Percentiles rank a stretch among this genome's conserved stretches.
Conservation (phyloP, 768 basidiomycete species). For the Dacryopinax primogenitus region DNA sequence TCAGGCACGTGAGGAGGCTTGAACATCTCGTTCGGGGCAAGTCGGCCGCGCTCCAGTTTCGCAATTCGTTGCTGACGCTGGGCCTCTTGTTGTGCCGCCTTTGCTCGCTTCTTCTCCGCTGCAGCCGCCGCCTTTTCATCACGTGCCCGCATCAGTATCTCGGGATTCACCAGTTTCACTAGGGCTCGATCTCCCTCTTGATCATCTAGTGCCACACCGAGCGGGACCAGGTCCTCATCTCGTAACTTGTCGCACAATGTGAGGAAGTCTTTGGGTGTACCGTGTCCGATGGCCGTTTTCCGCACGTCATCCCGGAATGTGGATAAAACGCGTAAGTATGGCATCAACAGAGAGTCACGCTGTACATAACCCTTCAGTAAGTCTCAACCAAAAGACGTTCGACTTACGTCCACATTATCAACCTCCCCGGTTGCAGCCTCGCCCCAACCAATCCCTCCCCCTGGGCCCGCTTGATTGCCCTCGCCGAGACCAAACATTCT, state of each 20-base stretch:
- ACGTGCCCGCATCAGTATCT: constrained; percentile 64
- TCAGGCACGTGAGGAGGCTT: constrained; percentile 63
- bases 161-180: constrained; percentile 78
- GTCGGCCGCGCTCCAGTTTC: constrained; percentile 74
- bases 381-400: background rate
- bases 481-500: constrained; percentile 37
- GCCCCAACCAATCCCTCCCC: constrained; percentile 73
- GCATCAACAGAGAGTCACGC: constrained; percentile 78
- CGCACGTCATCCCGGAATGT: constrained; percentile 87
- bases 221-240: constrained; percentile 77
- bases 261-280: constrained; percentile 65
- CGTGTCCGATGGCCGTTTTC: constrained; percentile 53
- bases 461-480: constrained; percentile 49
- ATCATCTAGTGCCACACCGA: constrained; percentile 93
- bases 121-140: constrained; percentile 73
- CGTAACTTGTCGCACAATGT: constrained; percentile 79
- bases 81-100: constrained; percentile 53
- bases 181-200: constrained; percentile 95
- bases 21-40: constrained; percentile 67
- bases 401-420: constrained; percentile 40
- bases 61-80: constrained; percentile 47
- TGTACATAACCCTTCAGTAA: constrained; percentile 26
- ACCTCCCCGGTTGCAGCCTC: constrained; percentile 35
- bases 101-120: constrained; percentile 67
- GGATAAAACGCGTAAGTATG: constrained; percentile 73